phyloP scores from a whole-genome alignment of 1,139 yeast genomes.

The Scheffersomyces lignicola region DNA sequence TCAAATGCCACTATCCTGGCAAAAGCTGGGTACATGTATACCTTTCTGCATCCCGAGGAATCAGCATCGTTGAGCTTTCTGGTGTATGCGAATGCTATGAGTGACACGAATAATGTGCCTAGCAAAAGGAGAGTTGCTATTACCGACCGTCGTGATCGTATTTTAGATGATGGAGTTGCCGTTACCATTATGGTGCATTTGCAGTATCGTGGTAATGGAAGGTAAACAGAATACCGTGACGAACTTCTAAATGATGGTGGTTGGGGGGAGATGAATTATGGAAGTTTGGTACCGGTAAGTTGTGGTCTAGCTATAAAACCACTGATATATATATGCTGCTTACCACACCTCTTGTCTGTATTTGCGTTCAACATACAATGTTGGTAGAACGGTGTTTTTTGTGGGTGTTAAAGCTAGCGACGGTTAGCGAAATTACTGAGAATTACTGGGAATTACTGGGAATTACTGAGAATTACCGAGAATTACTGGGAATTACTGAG shows the following conservation, averaged over 20 bases:
- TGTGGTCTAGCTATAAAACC: not conserved
- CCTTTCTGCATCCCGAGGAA: conserved; percentile 50
- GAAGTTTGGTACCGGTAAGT: not conserved
- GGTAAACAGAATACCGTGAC: conserved; percentile 4
- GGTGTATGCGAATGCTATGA: conserved; percentile 7
- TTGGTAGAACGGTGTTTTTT: too few species aligned
- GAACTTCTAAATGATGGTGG: not conserved
- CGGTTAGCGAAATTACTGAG: too few species aligned
- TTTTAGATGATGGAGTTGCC: conserved; percentile 9
- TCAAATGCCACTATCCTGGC: conserved; percentile 74
- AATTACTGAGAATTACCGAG: too few species aligned
- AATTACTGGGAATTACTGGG: too few species aligned
- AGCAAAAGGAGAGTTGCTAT: conserved; percentile 8
- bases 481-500: too few species aligned
- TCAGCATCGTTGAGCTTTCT: conserved; percentile 29
- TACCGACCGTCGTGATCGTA: conserved; percentile 12
- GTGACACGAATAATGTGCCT: conserved; percentile 7
- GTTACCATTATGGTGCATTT: too few species aligned
- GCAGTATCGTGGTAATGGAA: too few species aligned
- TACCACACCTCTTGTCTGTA: not conserved
- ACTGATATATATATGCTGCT: not conserved
- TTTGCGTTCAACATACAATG: too few species aligned
- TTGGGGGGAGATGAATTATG: not conserved
- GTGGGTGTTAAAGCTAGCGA: too few species aligned
- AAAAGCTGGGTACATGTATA: conserved; percentile 77